phyloP scores from a whole-genome alignment of 495 filamentous ascomycete genomes.

The Xylaria bambusicola region DNA sequence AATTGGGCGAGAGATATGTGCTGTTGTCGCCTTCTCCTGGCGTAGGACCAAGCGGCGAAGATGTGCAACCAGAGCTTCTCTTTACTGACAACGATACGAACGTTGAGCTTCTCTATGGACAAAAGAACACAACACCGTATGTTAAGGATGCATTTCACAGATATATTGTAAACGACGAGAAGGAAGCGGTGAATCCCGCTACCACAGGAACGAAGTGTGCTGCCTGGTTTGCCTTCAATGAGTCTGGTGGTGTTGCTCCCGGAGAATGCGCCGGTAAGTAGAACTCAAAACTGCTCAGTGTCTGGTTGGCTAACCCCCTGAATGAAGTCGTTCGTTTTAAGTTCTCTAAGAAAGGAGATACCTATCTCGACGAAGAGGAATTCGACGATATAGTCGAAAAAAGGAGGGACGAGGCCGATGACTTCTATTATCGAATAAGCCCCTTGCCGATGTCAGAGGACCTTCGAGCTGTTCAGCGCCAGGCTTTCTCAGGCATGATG shows the following conservation, averaged over 20 bases:
- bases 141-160: conserved; percentile 96
- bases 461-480: conserved; percentile 89
- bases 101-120: conserved; percentile 70
- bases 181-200: conserved; percentile 76
- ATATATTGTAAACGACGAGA: conserved; percentile 79
- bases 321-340: conserved; percentile 80
- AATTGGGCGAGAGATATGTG: conserved; percentile 79
- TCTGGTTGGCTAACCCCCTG: conserved; percentile 16
- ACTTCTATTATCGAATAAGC: conserved; percentile 92
- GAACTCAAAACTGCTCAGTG: background rate
- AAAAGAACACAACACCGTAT: conserved; percentile 75
- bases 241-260: conserved; percentile 80
- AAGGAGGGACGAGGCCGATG: conserved; percentile 83
- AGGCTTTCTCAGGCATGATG: conserved; percentile 94
- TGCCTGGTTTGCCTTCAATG: conserved; percentile 90
- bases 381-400: conserved; percentile 92
- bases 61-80: conserved; percentile 78
- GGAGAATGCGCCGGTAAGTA: conserved; percentile 75
- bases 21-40: conserved; percentile 89
- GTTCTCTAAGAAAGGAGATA: conserved; percentile 68
- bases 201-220: conserved; percentile 84
- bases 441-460: conserved; percentile 94
- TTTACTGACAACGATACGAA: conserved; percentile 98
- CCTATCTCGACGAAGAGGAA: conserved; percentile 85
- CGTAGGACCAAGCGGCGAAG: conserved; percentile 70